Conservation (phyloP, 306 rosid species). For the Canavalia ensiformis region DNA sequence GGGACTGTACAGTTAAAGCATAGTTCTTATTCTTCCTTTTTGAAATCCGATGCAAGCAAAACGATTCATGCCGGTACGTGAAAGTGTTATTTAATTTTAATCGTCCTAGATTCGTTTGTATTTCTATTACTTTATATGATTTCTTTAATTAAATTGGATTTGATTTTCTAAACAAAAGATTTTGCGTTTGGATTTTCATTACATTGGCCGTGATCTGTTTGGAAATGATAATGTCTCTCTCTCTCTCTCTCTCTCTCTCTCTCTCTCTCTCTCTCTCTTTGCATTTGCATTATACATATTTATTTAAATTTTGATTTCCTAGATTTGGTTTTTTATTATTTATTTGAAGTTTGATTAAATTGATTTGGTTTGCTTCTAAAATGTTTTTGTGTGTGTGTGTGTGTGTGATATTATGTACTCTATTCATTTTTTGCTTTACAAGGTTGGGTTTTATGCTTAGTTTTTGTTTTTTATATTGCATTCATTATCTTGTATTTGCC, state of each 20-base stretch:
- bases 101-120: slow-evolving; percentile 2
- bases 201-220: background rate
- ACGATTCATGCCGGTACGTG: slow-evolving; percentile 88
- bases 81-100: background rate
- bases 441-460: background rate
- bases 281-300: background rate
- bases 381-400: background rate
- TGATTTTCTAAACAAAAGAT: background rate
- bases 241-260: too few relatives aligned
- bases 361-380: background rate
- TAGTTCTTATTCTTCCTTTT: slow-evolving; percentile 67
- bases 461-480: background rate
- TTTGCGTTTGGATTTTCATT: background rate
- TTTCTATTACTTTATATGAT: background rate
- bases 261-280: background rate
- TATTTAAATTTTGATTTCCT: background rate
- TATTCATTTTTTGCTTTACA: background rate
- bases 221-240: too few relatives aligned
- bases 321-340: background rate
- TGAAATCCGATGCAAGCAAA: slow-evolving; percentile 81
- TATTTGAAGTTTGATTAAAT: background rate
- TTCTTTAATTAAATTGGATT: background rate
- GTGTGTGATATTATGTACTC: background rate
- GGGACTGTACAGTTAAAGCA: slow-evolving; percentile 61
- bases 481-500: background rate